phyloP scores from a whole-genome alignment of 2,329 filamentous ascomycete genomes.

The Nemania abortiva region DNA sequence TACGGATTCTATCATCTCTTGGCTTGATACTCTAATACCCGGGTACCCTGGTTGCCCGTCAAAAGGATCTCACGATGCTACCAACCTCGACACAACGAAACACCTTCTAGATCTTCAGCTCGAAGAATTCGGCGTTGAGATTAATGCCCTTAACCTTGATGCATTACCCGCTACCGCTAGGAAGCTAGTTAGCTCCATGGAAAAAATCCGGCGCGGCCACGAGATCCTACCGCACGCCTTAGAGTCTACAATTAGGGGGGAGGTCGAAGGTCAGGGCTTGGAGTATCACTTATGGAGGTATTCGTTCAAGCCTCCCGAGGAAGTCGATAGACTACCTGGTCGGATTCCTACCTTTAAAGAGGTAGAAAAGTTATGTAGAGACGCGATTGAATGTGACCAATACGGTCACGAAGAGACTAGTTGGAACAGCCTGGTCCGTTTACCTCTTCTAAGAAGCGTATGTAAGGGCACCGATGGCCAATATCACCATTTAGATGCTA shows the following conservation, averaged over 20 bases:
- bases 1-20: no score
- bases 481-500: conserved; percentile 11
- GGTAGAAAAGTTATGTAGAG: conserved; percentile 20
- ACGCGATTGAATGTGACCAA: conserved; percentile 10
- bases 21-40: no score
- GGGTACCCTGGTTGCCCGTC: no score
- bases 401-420: conserved; percentile 16
- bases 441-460: conserved; percentile 2
- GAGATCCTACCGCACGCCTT: conserved; percentile 17
- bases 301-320: conserved; percentile 20
- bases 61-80: no score
- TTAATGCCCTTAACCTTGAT: conserved; percentile 8
- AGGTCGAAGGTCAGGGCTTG: not conserved
- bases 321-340: conserved; percentile 12
- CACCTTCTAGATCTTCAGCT: conserved; percentile 22
- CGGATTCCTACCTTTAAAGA: conserved; percentile 19
- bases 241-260: conserved; percentile 5
- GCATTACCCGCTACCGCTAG: conserved; percentile 5
- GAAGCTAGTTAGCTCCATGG: conserved; percentile 11
- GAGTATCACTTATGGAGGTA: conserved; percentile 6
- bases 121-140: conserved; percentile 9
- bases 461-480: not conserved
- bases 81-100: not conserved
- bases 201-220: conserved; percentile 1
- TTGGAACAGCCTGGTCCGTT: conserved; percentile 19